phyloP scores from a whole-genome alignment of 306 rosid genomes.

The Cicer chorassanicum region DNA sequence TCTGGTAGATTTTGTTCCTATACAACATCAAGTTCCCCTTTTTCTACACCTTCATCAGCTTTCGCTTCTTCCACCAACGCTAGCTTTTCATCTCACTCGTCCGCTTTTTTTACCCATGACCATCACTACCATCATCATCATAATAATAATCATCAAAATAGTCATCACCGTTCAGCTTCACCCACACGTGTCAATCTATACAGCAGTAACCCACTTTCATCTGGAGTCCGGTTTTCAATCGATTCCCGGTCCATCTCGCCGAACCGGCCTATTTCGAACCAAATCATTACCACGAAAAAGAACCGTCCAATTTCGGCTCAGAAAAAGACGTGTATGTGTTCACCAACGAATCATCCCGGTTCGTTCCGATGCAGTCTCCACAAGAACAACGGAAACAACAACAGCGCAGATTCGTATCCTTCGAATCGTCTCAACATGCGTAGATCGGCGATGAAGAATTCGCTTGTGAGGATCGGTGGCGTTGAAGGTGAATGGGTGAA shows the following conservation, averaged over 20 bases:
- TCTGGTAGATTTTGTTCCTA: slow-evolving; percentile 69
- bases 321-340: slow-evolving; percentile 87
- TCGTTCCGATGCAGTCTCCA: slow-evolving; percentile 94
- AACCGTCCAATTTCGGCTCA: slow-evolving; percentile 59
- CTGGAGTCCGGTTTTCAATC: slow-evolving; percentile 75
- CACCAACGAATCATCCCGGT: slow-evolving; percentile 90
- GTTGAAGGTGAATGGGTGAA: slow-evolving; percentile 98
- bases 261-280: slow-evolving; percentile 70
- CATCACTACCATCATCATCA: slow-evolving; percentile 26
- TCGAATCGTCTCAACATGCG: slow-evolving; percentile 77
- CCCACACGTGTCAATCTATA: slow-evolving; percentile 89
- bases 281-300: slow-evolving; percentile 54
- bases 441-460: slow-evolving; percentile 96
- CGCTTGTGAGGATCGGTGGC: slow-evolving; percentile 85
- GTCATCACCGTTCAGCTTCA: slow-evolving; percentile 69
- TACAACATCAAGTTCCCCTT: slow-evolving; percentile 51
- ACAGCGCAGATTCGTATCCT: slow-evolving; percentile 54
- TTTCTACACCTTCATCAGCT: slow-evolving; percentile 60
- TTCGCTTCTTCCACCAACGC: slow-evolving; percentile 84
- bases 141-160: slow-evolving; percentile 33
- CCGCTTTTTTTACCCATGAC: slow-evolving; percentile 54
- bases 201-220: slow-evolving; percentile 47
- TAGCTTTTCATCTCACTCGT: slow-evolving; percentile 56
- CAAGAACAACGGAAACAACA: slow-evolving; percentile 48
- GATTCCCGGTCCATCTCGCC: slow-evolving; percentile 83